A percentile compares a stretch with the other conserved stretches of the same genome.
These are phyloP conservation scores for Melianthus villosus DNA, from an alignment of 441 rosid species.

Conservation along the genomic window DNA sequence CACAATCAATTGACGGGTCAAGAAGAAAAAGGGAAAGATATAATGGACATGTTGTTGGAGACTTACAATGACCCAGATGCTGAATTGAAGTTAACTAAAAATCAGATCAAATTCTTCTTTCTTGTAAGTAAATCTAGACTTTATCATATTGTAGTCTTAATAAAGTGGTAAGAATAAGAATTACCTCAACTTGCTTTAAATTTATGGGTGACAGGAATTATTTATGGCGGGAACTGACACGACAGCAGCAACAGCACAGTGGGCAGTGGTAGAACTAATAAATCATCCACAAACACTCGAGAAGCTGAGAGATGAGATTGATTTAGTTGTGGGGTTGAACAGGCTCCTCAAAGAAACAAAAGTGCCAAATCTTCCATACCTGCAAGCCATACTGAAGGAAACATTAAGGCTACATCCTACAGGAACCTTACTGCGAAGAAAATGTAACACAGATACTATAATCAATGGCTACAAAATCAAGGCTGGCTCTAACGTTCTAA, in stretches of 20 bases:
- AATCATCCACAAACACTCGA: constrained; percentile 15
- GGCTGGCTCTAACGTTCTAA: constrained; percentile 20
- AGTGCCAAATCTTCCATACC: constrained; percentile 22
- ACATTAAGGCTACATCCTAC: constrained; percentile 33
- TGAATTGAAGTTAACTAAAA: constrained; percentile 26
- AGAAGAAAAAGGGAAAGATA: constrained; percentile 24
- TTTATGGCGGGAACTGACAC: constrained; percentile 43
- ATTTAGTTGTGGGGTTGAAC: constrained; percentile 8
- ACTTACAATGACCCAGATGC: constrained; percentile 23
- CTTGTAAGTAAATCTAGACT: no score
- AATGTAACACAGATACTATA: constrained; percentile 21
- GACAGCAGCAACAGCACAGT: constrained; percentile 30
- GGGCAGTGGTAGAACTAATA: constrained; percentile 45
- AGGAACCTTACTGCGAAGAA: constrained; percentile 24
- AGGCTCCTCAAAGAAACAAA: constrained; percentile 25
- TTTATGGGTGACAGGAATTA: constrained; percentile 17
- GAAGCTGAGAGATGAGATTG: constrained; percentile 27
- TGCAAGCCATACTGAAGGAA: constrained; percentile 30
- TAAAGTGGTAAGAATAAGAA: no score
- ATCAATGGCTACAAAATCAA: constrained; percentile 24
- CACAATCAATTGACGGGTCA: constrained; percentile 6
- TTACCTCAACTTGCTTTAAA: not conserved
- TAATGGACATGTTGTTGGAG: constrained; percentile 44
- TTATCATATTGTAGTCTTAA: no score
- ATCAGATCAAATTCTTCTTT: constrained; percentile 41